Evolutionary conservation across 441 rosid genomes (phyloP).

Genomic region (Oxalis stricta): DNA sequence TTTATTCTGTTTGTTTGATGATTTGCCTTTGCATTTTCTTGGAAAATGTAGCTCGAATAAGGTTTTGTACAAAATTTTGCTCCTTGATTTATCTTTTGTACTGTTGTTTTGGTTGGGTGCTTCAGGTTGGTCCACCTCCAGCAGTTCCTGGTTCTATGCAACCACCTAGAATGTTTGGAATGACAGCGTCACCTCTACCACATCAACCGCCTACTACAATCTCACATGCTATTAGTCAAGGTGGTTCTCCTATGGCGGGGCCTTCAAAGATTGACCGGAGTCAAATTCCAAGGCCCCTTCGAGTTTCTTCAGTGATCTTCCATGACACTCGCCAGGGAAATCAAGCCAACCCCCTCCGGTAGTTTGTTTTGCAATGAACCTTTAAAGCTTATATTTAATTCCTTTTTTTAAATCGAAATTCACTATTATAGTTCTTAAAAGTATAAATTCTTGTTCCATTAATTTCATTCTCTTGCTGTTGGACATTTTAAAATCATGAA

Average conservation of each 20-base stretch:
- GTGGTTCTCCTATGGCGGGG: conserved; percentile 33
- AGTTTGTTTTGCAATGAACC: not conserved
- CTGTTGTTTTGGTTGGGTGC: conserved; percentile 8
- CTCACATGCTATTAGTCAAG: conserved; percentile 40
- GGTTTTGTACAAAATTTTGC: not conserved
- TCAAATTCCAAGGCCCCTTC: conserved; percentile 56
- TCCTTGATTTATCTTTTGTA: conserved; percentile 3
- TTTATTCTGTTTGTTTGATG: not conserved
- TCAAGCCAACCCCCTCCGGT: conserved; percentile 63
- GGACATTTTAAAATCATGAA: not conserved
- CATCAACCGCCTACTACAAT: conserved; percentile 44
- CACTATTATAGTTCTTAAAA: no score
- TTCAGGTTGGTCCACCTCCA: conserved; percentile 33
- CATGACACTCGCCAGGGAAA: conserved; percentile 48
- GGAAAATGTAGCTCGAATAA: no score
- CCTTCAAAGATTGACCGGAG: conserved; percentile 51
- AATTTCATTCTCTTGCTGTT: not conserved
- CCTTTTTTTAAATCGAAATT: no score
- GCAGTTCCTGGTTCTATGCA: conserved; percentile 28
- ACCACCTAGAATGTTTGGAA: conserved; percentile 41
- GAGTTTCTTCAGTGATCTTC: conserved; percentile 26
- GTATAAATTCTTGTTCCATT: not conserved
- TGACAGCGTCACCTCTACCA: conserved; percentile 34
- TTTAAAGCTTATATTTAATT: not conserved
- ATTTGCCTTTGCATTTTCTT: not conserved